Evolutionary conservation across 2,329 filamentous ascomycete genomes (phyloP).

Genomic region (Mycosphaerella sp.): DNA sequence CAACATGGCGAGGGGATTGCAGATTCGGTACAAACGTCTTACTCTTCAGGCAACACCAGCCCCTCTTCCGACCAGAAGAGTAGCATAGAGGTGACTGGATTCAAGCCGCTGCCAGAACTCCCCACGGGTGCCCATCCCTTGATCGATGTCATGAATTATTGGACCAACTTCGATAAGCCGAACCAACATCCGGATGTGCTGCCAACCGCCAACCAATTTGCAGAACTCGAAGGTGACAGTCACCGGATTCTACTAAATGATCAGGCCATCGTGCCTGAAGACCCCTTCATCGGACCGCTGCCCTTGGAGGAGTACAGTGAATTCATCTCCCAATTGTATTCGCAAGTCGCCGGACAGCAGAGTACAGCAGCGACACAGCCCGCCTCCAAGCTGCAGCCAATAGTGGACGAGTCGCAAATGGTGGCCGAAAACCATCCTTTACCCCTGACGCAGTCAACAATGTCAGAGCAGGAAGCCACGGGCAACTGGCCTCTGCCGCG

Average conservation of each 20-base stretch:
- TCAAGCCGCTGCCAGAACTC: conserved; percentile 11
- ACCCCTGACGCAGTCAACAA: too few species aligned
- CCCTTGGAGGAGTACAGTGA: background rate
- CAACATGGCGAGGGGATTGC: conserved; percentile 10
- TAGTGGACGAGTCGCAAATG: background rate
- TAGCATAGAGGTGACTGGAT: background rate
- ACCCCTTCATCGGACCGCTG: background rate
- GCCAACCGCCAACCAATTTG: conserved; percentile 6
- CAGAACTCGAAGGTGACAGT: conserved; percentile 12
- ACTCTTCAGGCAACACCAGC: background rate
- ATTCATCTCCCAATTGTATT: background rate
- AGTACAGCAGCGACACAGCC: background rate
- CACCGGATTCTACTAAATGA: background rate
- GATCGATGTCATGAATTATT: conserved; percentile 1
- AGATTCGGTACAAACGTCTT: background rate
- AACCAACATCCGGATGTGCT: background rate
- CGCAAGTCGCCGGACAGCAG: background rate
- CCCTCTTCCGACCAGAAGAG: background rate
- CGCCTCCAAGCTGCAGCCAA: background rate
- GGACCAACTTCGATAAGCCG: background rate
- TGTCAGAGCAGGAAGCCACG: background rate
- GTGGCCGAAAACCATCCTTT: too few species aligned
- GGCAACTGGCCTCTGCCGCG: background rate
- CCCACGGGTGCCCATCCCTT: conserved; percentile 2
- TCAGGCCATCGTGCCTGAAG: background rate